These are phyloP conservation scores for Ceratobasidium sp. DNA, from an alignment of 1,284 basidiomycete genomes.

Conservation along the genomic window DNA sequence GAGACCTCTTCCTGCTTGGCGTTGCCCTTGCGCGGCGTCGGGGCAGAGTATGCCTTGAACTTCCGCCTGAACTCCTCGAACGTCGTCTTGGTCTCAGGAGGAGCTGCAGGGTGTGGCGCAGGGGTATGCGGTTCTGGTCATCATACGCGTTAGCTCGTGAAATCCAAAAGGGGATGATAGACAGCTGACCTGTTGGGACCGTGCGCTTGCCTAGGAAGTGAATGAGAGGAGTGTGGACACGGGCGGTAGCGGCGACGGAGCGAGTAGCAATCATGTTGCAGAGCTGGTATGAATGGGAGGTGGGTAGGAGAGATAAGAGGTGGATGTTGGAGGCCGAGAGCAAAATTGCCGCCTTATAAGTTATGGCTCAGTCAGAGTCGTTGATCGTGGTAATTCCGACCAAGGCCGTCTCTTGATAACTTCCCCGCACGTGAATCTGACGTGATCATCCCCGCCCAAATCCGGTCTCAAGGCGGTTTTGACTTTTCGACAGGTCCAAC, in stretches of 20 bases:
- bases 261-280: conserved; percentile 26
- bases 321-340: too few species aligned
- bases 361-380: background rate
- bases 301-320: background rate
- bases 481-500: too few species aligned
- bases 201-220: conserved; percentile 79
- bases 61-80: conserved; percentile 71
- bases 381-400: conserved; percentile 34
- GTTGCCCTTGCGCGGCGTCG: conserved; percentile 49
- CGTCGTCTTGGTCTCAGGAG: conserved; percentile 70
- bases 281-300: background rate
- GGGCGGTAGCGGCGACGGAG: conserved; percentile 42
- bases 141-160: conserved; percentile 22
- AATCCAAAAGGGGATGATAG: conserved; percentile 10
- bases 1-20: conserved; percentile 51
- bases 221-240: conserved; percentile 74
- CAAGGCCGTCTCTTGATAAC: conserved; percentile 20
- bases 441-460: conserved; percentile 30
- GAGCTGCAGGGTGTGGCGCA: conserved; percentile 80
- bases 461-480: background rate
- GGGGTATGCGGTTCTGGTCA: conserved; percentile 66
- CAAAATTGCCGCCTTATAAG: background rate
- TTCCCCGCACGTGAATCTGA: conserved; percentile 39
- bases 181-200: conserved; percentile 65
- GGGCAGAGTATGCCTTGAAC: conserved; percentile 58